Conservation (phyloP, 192 early-diverging fungal genomes). For the Phycomyces blakesleeanus region DNA sequence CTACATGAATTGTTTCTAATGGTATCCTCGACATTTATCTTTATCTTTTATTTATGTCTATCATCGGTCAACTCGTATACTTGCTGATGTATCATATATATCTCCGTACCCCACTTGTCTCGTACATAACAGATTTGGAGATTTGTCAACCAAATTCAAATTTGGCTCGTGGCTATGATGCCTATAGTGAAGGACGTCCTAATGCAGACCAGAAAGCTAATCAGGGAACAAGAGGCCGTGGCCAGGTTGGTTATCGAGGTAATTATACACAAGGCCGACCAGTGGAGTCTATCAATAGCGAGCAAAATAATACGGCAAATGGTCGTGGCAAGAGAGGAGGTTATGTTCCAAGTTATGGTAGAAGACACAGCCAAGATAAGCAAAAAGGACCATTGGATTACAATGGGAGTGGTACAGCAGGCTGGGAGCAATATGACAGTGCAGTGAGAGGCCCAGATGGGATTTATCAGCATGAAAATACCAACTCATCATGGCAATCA, state of each 20-base stretch:
- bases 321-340: neutral
- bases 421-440: neutral
- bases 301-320: neutral
- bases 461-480: neutral
- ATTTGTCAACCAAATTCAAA: constrained; percentile 1
- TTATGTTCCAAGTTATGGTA: neutral
- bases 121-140: neutral
- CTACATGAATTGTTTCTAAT: neutral
- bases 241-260: neutral
- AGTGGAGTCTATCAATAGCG: neutral
- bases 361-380: neutral
- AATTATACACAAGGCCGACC: neutral
- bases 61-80: neutral
- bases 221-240: neutral
- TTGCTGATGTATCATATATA: neutral
- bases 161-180: neutral
- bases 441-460: constrained; percentile 1
- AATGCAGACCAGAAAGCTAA: neutral
- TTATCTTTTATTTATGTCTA: constrained; percentile 1
- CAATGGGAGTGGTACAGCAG: neutral
- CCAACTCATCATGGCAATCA: neutral
- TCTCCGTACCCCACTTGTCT: neutral
- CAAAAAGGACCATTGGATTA: neutral
- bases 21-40: neutral
- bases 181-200: neutral